Base-by-base conservation (phyloP, 192 early-diverging fungal species). In the Thoreauomyces humboldtii region DNA sequence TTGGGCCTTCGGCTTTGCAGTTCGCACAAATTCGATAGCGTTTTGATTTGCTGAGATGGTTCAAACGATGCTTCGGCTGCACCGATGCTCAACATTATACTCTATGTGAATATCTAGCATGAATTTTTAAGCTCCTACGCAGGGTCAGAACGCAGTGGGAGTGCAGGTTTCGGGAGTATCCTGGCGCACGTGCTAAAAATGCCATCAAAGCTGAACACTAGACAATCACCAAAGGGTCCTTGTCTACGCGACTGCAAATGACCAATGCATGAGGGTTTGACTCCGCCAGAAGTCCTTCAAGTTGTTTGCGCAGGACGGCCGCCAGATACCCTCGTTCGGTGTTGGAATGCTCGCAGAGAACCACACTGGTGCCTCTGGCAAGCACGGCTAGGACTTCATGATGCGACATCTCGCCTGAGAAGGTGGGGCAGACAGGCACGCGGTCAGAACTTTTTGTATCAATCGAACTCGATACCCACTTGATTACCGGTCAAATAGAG, bases 281-380 rank as follows among this genome's bases (percentile, higher is more conserved):
- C 3, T 73, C 61, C 19, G 77, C 69, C 15, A 90, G 65, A 32
- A 86, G 65, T 42, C 70, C 67, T 44, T 83, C 76, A 53, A 95
- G 65, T 7, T 76, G 73, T 14, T 80, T 78, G 54, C 88, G 81
- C 22, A 95, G 67, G 12, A 86, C 72, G 15, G 78, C 79, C 5
- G 69, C 53, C 44, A 98, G 71, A 61, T 86, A 98, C 7, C 93
- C 92, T 47, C 95, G 83, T 70, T 98, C 92, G 54, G 65, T 91
- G 65, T 98, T 98, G 19, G 91, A 79, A 59, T 98, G 95, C 70
- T 98, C 95, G 58, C 82, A 91, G 56, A 98, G 76, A 35, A 98
- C 81, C 2, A 94, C 91, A 59, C 90, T 91, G 12, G 86, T 91
- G 55, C 83, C 79, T 41, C 86, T 80, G 7, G 84, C 86, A 4